Percentiles rank a stretch among this genome's conserved stretches.
These are phyloP conservation scores for Leucosporidium yakuticum DNA, from an alignment of 768 basidiomycete genomes.

Conservation along the genomic window DNA sequence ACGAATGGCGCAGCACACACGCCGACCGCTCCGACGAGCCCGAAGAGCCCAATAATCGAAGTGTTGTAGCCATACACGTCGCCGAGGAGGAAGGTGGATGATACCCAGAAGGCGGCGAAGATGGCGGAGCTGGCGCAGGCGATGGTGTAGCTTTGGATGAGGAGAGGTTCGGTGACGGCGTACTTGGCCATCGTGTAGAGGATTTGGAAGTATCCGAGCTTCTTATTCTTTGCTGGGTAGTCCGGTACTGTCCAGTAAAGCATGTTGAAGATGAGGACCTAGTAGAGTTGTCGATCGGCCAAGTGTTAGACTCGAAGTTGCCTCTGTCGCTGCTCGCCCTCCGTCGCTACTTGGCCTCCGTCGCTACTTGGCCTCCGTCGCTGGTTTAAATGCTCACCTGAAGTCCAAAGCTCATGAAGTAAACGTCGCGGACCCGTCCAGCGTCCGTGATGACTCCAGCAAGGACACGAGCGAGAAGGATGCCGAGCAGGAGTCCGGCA, in stretches of 20 bases:
- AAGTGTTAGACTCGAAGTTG: no score
- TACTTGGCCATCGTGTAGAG: conserved; percentile 57
- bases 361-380: no score
- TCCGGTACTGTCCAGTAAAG: conserved; percentile 69
- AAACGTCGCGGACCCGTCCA: conserved; percentile 60
- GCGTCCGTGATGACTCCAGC: conserved; percentile 70
- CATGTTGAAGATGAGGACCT: conserved; percentile 51
- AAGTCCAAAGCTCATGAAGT: conserved; percentile 68
- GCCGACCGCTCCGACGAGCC: conserved; percentile 61
- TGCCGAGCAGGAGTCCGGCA: conserved; percentile 56
- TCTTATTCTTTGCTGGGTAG: conserved; percentile 61
- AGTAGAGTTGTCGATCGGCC: no score
- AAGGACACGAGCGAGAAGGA: conserved; percentile 67
- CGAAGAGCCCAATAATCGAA: conserved; percentile 65
- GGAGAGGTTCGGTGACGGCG: conserved; percentile 43
- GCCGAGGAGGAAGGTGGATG: conserved; percentile 66
- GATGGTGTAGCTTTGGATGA: conserved; percentile 17
- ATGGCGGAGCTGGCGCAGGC: conserved; percentile 1
- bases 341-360: no score
- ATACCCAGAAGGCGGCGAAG: conserved; percentile 25
- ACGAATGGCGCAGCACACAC: conserved; percentile 63
- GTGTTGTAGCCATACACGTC: conserved; percentile 64
- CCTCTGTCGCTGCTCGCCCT: no score
- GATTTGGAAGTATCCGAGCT: conserved; percentile 62
- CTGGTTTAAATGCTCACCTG: conserved; percentile 45